phyloP scores from a whole-genome alignment of 768 basidiomycete genomes.

The Collybiopsis luxurians region DNA sequence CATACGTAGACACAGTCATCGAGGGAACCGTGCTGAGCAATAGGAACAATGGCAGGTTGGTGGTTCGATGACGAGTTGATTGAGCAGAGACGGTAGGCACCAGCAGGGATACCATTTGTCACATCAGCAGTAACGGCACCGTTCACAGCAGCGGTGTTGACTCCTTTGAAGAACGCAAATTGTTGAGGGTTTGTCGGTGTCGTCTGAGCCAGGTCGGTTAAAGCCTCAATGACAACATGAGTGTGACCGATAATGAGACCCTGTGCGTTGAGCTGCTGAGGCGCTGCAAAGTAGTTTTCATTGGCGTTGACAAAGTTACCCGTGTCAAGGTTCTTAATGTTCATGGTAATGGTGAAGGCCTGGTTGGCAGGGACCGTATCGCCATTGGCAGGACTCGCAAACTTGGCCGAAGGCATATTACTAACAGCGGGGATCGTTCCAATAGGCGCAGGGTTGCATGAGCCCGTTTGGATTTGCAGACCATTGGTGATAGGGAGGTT shows the following conservation, averaged over 20 bases:
- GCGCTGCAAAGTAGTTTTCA: constrained; percentile 48
- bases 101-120: constrained; percentile 49
- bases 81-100: constrained; percentile 44
- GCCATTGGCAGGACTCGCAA: constrained; percentile 44
- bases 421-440: constrained; percentile 50
- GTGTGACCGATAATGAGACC: constrained; percentile 61
- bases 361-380: constrained; percentile 38
- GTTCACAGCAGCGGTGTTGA: constrained; percentile 42
- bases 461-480: constrained; percentile 34
- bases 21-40: constrained; percentile 39
- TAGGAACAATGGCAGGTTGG: constrained; percentile 33
- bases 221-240: constrained; percentile 58
- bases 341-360: constrained; percentile 52
- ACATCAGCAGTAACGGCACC: constrained; percentile 42
- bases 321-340: constrained; percentile 40
- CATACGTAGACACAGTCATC: constrained; percentile 36
- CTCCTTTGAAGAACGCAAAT: constrained; percentile 58
- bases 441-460: constrained; percentile 55
- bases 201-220: constrained; percentile 47
- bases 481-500: constrained; percentile 37
- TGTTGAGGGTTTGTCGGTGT: constrained; percentile 43
- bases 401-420: constrained; percentile 56
- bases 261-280: constrained; percentile 47
- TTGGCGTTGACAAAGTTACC: constrained; percentile 53
- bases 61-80: constrained; percentile 50